phyloP scores from a whole-genome alignment of 1,139 yeast species.

The Suhomyces bolitotheri region DNA sequence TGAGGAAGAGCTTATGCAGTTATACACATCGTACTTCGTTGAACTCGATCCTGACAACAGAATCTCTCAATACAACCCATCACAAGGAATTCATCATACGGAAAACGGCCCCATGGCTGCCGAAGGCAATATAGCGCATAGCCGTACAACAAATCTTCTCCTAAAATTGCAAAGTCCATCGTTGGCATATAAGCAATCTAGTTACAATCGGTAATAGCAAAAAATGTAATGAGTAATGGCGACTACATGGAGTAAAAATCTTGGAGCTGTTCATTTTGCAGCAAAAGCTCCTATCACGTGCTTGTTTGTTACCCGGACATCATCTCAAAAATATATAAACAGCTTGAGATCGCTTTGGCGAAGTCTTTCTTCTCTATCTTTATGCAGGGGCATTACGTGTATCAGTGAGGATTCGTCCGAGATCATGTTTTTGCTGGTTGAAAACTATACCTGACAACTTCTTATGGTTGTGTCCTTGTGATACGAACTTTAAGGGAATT shows the following conservation, averaged over 20 bases:
- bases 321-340: constrained; percentile 18
- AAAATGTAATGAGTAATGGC: too few relatives aligned
- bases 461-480: constrained; percentile 56
- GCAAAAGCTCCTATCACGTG: too few relatives aligned
- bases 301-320: constrained; percentile 27
- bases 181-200: too few relatives aligned
- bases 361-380: constrained; percentile 62
- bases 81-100: constrained; percentile 11
- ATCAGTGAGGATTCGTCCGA: constrained; percentile 99
- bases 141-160: constrained; percentile 16
- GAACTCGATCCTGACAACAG: constrained; percentile 23
- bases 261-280: too few relatives aligned
- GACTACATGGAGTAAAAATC: too few relatives aligned
- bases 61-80: constrained; percentile 25
- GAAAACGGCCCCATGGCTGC: constrained; percentile 9
- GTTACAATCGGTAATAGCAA: too few relatives aligned
- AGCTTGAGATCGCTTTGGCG: constrained; percentile 10
- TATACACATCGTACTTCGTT: constrained; percentile 37
- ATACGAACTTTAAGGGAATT: constrained; percentile 62
- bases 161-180: constrained; percentile 3
- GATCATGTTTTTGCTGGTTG: constrained; percentile 99
- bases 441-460: constrained; percentile 99
- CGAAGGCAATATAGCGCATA: constrained; percentile 22
- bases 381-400: constrained; percentile 99
- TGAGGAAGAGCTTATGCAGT: constrained; percentile 30